Evolutionary conservation across 108 stramenopile genomes (phyloP).

Genomic region (Stephanodiscus triporus): DNA sequence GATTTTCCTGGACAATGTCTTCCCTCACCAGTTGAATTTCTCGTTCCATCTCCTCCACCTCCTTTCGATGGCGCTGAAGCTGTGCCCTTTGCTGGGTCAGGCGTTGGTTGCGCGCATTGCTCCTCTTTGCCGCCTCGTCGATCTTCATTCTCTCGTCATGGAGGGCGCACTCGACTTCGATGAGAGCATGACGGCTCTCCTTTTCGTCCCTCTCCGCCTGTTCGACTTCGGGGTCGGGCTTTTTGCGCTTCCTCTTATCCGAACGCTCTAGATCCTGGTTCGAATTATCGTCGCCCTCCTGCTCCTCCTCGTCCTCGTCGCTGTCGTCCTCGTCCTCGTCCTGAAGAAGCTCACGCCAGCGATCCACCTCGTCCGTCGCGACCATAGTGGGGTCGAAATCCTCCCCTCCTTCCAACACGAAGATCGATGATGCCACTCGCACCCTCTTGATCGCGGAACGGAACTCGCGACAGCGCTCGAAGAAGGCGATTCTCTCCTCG

Average conservation of each 20-base stretch:
- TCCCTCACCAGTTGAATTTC: constrained; percentile 19
- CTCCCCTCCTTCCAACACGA: constrained; percentile 35
- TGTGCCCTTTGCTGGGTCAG: constrained; percentile 48
- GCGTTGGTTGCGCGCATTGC: constrained; percentile 35
- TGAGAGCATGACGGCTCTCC: constrained; percentile 25
- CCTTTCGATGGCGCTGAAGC: constrained; percentile 42
- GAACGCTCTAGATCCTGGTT: neutral
- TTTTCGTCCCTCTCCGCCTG: constrained; percentile 33
- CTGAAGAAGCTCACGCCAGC: constrained; percentile 38
- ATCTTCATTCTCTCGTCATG: constrained; percentile 30
- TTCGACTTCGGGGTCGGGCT: constrained; percentile 32
- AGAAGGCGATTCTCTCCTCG: constrained; percentile 29
- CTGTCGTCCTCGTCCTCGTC: constrained; percentile 24
- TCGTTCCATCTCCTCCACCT: constrained; percentile 43
- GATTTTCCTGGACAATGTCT: constrained; percentile 32
- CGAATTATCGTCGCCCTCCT: neutral
- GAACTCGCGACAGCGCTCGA: constrained; percentile 49
- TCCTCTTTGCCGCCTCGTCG: constrained; percentile 27
- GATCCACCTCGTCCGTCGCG: constrained; percentile 20
- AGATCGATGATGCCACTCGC: constrained; percentile 43
- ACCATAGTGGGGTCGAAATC: constrained; percentile 1
- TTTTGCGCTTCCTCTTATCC: constrained; percentile 15
- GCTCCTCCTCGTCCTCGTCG: neutral
- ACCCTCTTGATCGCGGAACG: constrained; percentile 37
- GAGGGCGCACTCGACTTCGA: constrained; percentile 40